Percentiles rank a stretch among this genome's conserved stretches.
These are phyloP conservation scores for Kazachstania taianensis DNA, from an alignment of 805 yeast genomes.

Conservation along the genomic window DNA sequence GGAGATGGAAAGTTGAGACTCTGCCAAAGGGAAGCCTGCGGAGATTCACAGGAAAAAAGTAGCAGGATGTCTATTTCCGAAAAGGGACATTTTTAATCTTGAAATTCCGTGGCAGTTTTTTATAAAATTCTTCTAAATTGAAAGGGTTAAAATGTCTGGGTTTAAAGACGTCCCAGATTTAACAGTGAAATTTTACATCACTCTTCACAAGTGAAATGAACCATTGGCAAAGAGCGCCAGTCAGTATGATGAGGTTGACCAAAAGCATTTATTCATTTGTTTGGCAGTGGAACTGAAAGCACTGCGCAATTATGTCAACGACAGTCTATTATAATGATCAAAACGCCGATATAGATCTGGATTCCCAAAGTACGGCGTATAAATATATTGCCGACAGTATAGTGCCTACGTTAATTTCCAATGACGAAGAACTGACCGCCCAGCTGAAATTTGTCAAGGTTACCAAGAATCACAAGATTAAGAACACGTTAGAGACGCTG, in stretches of 20 bases:
- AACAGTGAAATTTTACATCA: too few species aligned
- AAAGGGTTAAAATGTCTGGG: too few species aligned
- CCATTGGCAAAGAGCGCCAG: too few species aligned
- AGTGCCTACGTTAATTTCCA: slow-evolving; percentile 10
- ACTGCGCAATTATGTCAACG: slow-evolving; percentile 3
- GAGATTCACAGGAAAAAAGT: too few species aligned
- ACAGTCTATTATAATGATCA: slow-evolving; percentile 7
- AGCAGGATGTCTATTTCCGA: background rate
- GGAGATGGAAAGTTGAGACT: background rate
- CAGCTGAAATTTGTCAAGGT: slow-evolving; percentile 3
- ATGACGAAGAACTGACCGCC: background rate
- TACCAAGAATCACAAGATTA: slow-evolving; percentile 19
- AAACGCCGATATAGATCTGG: slow-evolving; percentile 10
- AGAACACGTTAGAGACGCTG: slow-evolving; percentile 12
- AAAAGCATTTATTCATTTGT: too few species aligned
- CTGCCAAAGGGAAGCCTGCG: background rate
- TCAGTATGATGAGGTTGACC: too few species aligned
- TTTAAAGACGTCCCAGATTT: too few species aligned
- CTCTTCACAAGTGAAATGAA: too few species aligned
- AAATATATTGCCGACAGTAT: slow-evolving; percentile 13
- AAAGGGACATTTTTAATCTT: background rate
- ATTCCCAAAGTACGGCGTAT: slow-evolving; percentile 8
- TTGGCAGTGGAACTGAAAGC: too few species aligned
- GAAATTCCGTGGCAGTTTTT: background rate
- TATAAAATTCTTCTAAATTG: background rate